These are phyloP conservation scores for Aegilops speltoides DNA, from an alignment of 176 grass and related monocot species.

Conservation along the genomic window DNA sequence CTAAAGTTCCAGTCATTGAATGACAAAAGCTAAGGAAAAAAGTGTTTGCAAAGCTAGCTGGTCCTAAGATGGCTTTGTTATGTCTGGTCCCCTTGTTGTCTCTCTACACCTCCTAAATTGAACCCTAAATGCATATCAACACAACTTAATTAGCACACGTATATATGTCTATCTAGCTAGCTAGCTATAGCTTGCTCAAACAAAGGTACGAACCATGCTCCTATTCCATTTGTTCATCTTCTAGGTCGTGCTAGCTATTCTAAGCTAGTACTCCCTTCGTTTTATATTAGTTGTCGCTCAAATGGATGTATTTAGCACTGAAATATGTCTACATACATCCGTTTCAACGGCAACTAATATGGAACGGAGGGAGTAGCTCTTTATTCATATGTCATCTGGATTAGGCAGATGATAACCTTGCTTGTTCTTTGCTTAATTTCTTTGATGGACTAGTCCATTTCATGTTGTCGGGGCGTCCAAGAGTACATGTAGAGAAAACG, in stretches of 20 bases:
- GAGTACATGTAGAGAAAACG: background rate
- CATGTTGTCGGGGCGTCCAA: background rate
- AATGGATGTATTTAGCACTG: too few relatives aligned
- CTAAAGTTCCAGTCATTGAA: constrained; percentile 54
- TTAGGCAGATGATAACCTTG: background rate
- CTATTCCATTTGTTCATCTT: background rate
- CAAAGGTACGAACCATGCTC: background rate
- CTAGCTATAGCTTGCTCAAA: background rate
- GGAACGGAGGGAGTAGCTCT: background rate
- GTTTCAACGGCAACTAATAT: too few relatives aligned
- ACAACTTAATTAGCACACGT: background rate
- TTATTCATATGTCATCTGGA: background rate
- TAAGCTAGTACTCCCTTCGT: background rate
- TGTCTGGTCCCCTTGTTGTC: constrained; percentile 26
- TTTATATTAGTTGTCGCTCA: too few relatives aligned
- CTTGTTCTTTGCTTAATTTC: background rate
- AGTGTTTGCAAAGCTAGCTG: constrained; percentile 51
- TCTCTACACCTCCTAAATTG: background rate
- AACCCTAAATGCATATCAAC: background rate
- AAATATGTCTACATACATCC: too few relatives aligned
- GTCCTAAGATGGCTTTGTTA: constrained; percentile 45
- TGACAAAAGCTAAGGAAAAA: constrained; percentile 35
- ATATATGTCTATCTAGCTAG: background rate
- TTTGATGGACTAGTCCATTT: background rate
- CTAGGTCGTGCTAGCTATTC: background rate